Base-by-base conservation (phyloP, 805 yeast species). In the Candida insectorum region DNA sequence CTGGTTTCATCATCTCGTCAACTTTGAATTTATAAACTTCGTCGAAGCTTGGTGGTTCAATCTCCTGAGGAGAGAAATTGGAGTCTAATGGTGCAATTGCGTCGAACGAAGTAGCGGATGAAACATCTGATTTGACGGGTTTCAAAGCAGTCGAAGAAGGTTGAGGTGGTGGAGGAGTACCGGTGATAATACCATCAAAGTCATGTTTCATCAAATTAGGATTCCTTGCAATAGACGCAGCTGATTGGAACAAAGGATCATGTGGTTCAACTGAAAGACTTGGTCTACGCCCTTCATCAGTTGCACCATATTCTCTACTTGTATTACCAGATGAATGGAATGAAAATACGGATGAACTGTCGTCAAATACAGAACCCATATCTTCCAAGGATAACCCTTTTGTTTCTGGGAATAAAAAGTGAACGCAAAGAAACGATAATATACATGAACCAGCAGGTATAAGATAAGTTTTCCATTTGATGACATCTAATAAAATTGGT, bases 331-430 rank as follows among this genome's bases (percentile, higher is more conserved):
- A 47, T 3, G 69, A 62, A 42, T 66, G 73, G 50, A 54, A 65
- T 7, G 69, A 63, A 40, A 67, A 67, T 5, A 67, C 53, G 5
- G 69, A 62, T 5, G 69, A 60, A 33, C 47, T 48, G 44, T 66
- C 96, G 44, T 89, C 95, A 56, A 89, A 88, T 10, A 88, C 73
- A 3, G 85, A 75, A 42, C 89, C 96, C 95, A 89, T 88, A 39
- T 89, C 96, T 53, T 89, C 97, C 36, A 88, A 69, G 16, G 81
- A 72, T 30, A 88, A 77, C 8, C 96, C 96, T 48, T 84, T 87
- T 2, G 96, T 89, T 55, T 89, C 97, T 1, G 96, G 96, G 54
- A 83, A 87, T 28, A 79, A 63, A 36, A 70, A 72, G 60, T 71
- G 77, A 9, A 88, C 96, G 15, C 81, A 78, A 23, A 83, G 55